These are phyloP conservation scores for Coemansia interrupta DNA, from an alignment of 192 early-diverging fungal species.

Conservation along the genomic window DNA sequence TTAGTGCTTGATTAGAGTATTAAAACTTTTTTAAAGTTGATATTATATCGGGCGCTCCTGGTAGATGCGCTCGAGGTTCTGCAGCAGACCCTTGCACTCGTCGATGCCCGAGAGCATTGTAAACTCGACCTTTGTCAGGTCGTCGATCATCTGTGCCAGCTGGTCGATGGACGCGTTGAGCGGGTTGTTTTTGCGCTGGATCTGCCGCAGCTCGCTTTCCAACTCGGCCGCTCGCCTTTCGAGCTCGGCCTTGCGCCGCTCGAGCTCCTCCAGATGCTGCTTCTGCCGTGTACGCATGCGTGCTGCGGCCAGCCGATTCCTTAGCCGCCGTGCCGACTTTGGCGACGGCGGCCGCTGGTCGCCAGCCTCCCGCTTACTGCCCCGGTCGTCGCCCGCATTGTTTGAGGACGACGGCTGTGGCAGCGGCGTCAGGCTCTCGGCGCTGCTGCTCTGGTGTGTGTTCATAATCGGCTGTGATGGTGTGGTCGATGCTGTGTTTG, in stretches of 20 bases:
- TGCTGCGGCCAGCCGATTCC: constrained; percentile 40
- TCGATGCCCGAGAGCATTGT: constrained; percentile 42
- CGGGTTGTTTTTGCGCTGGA: constrained; percentile 36
- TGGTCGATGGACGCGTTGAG: constrained; percentile 28
- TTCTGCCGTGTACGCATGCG: constrained; percentile 48
- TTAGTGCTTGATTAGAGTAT: too few relatives aligned
- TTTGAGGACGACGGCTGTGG: not conserved
- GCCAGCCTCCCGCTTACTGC: not conserved
- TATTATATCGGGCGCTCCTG: not conserved
- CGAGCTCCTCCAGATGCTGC: constrained; percentile 40
- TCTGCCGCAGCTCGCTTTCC: constrained; percentile 23
- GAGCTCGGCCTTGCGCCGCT: constrained; percentile 33
- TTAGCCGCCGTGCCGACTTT: constrained; percentile 27
- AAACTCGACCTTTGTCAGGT: constrained; percentile 35
- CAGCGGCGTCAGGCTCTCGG: not conserved
- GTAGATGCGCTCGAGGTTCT: constrained; percentile 27
- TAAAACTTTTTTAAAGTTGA: too few relatives aligned
- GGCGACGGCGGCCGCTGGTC: constrained; percentile 26
- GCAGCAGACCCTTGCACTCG: constrained; percentile 36
- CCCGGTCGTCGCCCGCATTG: not conserved
- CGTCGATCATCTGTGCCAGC: constrained; percentile 37
- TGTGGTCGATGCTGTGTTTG: not conserved
- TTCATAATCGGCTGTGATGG: not conserved
- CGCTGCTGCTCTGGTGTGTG: constrained; percentile 9
- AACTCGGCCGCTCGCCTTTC: constrained; percentile 30